Conservation (phyloP, 352 stramenopile genomes). For the Peronosclerospora sorghi region DNA sequence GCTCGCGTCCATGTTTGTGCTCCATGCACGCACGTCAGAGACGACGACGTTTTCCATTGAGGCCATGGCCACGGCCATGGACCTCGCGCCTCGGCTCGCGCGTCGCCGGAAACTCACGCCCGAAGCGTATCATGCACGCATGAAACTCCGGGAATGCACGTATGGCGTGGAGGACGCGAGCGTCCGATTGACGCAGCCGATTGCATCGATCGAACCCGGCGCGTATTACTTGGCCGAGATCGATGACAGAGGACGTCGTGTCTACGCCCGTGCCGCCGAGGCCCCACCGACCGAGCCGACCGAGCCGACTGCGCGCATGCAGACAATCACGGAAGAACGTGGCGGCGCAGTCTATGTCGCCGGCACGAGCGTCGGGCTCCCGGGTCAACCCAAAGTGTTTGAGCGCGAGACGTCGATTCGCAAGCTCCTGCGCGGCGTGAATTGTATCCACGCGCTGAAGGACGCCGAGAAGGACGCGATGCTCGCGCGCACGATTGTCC, state of each 20-base stretch:
- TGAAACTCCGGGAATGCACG: slow-evolving; percentile 84
- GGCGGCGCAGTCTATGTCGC: slow-evolving; percentile 78
- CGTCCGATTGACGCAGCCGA: slow-evolving; percentile 60
- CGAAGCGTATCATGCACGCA: slow-evolving; percentile 85
- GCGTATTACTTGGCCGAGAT: slow-evolving; percentile 90
- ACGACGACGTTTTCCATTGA: slow-evolving; percentile 75
- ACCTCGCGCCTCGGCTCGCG: slow-evolving; percentile 75
- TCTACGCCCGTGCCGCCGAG: slow-evolving; percentile 50
- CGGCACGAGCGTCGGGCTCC: slow-evolving; percentile 86
- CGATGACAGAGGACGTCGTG: slow-evolving; percentile 80
- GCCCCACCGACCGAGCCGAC: background rate
- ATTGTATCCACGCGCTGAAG: slow-evolving; percentile 81
- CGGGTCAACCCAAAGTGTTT: slow-evolving; percentile 56
- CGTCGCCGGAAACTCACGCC: slow-evolving; percentile 75
- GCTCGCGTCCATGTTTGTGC: slow-evolving; percentile 91
- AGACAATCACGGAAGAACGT: slow-evolving; percentile 34
- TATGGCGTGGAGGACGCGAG: slow-evolving; percentile 39
- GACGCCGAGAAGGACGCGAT: slow-evolving; percentile 66
- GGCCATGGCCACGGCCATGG: slow-evolving; percentile 76
- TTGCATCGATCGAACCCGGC: slow-evolving; percentile 53
- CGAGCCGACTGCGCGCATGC: too few species aligned
- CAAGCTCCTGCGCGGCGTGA: slow-evolving; percentile 83
- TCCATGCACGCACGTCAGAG: slow-evolving; percentile 7
- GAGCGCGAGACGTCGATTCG: slow-evolving; percentile 75
- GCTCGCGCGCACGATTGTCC: slow-evolving; percentile 90